Conservation (phyloP, 768 basidiomycete species). For the Phylloporus arenicola region DNA sequence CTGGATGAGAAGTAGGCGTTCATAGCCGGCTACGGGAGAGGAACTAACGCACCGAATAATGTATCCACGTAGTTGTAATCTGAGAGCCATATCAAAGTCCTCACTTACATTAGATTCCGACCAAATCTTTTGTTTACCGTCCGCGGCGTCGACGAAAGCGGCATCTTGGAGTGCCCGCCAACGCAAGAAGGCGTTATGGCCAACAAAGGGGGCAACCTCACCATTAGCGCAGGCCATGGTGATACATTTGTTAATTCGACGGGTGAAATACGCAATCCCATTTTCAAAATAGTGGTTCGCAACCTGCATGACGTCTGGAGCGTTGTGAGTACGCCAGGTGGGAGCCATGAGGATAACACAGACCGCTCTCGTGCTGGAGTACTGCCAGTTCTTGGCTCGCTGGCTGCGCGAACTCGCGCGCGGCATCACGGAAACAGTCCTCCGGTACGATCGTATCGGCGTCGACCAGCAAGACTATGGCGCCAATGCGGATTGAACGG, state of each 20-base stretch:
- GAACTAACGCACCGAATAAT: conserved; percentile 47
- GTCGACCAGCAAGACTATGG: conserved; percentile 78
- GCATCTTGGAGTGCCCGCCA: conserved; percentile 90
- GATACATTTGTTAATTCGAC: conserved; percentile 78
- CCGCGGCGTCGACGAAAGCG: conserved; percentile 53
- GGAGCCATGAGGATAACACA: conserved; percentile 17
- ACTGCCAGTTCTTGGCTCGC: conserved; percentile 62
- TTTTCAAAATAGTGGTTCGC: conserved; percentile 89
- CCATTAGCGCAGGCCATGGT: conserved; percentile 78
- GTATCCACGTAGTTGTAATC: conserved; percentile 59
- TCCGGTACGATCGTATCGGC: conserved; percentile 87
- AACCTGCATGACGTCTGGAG: conserved; percentile 80
- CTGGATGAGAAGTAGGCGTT: conserved; percentile 18
- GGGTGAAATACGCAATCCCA: conserved; percentile 83
- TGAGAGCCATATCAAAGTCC: conserved; percentile 65
- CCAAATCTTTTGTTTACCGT: conserved; percentile 66
- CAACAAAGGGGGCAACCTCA: conserved; percentile 73
- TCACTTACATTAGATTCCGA: conserved; percentile 63
- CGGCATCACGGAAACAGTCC: conserved; percentile 89
- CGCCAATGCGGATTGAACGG: conserved; percentile 67
- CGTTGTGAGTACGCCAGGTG: conserved; percentile 3
- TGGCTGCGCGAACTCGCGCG: conserved; percentile 76
- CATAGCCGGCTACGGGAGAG: neutral
- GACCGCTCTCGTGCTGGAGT: conserved; percentile 85
- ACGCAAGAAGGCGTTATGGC: conserved; percentile 84